Conservation (phyloP, 371 early-diverging fungal species). For the Rhizomucor miehei region DNA sequence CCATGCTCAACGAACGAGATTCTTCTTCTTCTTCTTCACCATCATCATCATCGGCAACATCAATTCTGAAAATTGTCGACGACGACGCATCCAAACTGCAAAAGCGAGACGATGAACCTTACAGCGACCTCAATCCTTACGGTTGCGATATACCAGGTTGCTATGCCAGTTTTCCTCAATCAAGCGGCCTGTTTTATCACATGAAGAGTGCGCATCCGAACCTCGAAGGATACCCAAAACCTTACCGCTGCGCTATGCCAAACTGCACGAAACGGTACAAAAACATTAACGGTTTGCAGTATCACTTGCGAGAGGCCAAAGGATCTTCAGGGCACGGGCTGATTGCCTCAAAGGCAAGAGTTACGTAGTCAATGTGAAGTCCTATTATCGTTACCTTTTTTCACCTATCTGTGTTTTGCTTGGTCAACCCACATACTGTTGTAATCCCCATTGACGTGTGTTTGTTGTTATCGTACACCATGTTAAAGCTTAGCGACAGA, state of each 20-base stretch:
- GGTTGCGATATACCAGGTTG: constrained; percentile 72
- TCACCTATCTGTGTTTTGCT: no score
- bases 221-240: constrained; percentile 46
- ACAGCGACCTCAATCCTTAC: constrained; percentile 50
- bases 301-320: constrained; percentile 85
- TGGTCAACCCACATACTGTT: no score
- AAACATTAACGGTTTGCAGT: constrained; percentile 95
- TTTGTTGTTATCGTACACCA: no score
- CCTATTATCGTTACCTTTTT: no score
- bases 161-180: constrained; percentile 53
- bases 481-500: no score
- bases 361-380: no score
- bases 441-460: no score
- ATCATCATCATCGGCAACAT: not conserved
- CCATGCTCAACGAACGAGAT: not conserved
- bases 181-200: constrained; percentile 64
- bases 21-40: not conserved
- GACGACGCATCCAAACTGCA: not conserved
- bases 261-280: constrained; percentile 91
- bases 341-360: not conserved
- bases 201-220: constrained; percentile 62
- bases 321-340: constrained; percentile 50
- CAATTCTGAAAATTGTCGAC: not conserved
- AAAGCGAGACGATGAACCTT: not conserved
- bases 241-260: constrained; percentile 81